Base-by-base conservation (phyloP, 257 asterid species). In the Cinchona pubescens region DNA sequence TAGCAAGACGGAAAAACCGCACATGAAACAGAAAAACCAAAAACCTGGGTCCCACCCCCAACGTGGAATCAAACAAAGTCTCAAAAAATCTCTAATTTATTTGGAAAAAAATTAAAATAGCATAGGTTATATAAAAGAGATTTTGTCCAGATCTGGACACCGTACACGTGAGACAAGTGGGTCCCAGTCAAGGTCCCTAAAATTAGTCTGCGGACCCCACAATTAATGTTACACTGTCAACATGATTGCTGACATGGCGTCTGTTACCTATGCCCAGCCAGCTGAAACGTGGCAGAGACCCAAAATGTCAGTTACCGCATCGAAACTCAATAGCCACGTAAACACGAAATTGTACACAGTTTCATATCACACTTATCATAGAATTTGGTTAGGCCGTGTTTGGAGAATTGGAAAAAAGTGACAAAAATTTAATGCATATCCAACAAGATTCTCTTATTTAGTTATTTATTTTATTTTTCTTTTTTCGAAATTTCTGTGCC, bases 151-250 rank as follows among this genome's bases (percentile, higher is more conserved):
- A 49, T 63, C 72, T 40, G 74, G 79, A 69, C 78, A 79, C 79
- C 77, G 72, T 80, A 71, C 95, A 87, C 90, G 88, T 87, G 95
- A 83, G 82, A 48, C 70, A 55, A 7, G 34, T 21, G 85, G 88
- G 75, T 27, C 87, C 87, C 78, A 15, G 73, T 2, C 3, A 3
- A 7, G 10, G 3, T 1, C 2, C n/a, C 10, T 9, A 8, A 19
- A 19, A 0, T 51, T 3, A n/a, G 3, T 18, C 30, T 55, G 13
- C 23, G 60, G 61, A 23, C 60, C 60, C 60, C 60, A 53, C 2
- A 23, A 15, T 7, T 13, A 27, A 23, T 19, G 32, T 6, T n/a
- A n/a, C n/a, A n/a, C n/a, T n/a, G n/a, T n/a, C n/a, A n/a, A 67
- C 60, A 1, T 3, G 14, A 2, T 14, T 21, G 45, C 63, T 69